Percentiles rank a stretch among this genome's conserved stretches.
These are phyloP conservation scores for Crithidia sp. DNA, from an alignment of 208 protist species.

Conservation along the genomic window DNA sequence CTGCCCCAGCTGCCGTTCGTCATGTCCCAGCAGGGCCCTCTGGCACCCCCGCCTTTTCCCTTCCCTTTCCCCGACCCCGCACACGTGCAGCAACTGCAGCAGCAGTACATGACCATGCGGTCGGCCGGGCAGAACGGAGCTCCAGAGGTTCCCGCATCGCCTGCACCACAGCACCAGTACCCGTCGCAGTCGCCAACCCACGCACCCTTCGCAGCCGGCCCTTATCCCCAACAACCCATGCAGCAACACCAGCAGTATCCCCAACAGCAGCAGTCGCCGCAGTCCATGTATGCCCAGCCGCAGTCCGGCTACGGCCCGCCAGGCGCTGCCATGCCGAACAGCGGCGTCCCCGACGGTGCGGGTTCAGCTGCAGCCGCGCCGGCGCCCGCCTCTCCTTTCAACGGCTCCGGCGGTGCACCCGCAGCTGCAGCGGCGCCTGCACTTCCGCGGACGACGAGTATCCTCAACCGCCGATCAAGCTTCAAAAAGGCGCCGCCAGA, in stretches of 20 bases:
- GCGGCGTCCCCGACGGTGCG: background rate
- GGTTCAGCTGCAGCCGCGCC: background rate
- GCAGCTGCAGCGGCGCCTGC: background rate
- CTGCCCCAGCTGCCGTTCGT: conserved; percentile 27
- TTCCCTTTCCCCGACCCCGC: conserved; percentile 12
- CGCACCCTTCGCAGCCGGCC: background rate
- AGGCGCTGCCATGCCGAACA: background rate
- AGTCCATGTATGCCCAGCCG: background rate
- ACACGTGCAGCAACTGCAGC: conserved; percentile 6
- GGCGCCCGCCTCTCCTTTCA: conserved; percentile 10
- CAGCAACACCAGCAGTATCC: background rate
- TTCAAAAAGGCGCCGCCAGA: conserved; percentile 35
- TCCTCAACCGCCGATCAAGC: conserved; percentile 47
- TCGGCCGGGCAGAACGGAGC: background rate
- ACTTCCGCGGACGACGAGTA: conserved; percentile 32
- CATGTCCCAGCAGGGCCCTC: conserved; percentile 10
- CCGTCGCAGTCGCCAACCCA: background rate
- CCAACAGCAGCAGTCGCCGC: background rate
- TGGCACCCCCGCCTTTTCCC: conserved; percentile 24
- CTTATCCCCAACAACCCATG: background rate
- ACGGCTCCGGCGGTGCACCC: background rate
- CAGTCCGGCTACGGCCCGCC: background rate
- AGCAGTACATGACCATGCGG: conserved; percentile 5
- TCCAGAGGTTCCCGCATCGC: no score
- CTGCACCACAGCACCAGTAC: background rate